A percentile compares a stretch with the other conserved stretches of the same genome.
These are phyloP conservation scores for Sicyos baderoa DNA, from an alignment of 306 rosid genomes.

Conservation along the genomic window DNA sequence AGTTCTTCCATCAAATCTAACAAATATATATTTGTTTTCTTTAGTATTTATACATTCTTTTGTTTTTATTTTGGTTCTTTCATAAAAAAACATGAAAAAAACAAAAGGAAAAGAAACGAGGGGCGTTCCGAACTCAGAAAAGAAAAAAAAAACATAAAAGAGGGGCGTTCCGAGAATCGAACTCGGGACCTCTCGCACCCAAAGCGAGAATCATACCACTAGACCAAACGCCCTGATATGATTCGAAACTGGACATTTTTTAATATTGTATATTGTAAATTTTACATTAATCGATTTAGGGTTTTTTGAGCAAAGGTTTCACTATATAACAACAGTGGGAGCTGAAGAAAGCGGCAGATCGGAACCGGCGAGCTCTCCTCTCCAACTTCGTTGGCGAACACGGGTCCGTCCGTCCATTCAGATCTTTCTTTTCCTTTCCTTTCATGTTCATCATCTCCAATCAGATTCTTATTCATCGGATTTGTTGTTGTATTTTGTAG, in stretches of 20 bases:
- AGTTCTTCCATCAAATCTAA: too few species aligned
- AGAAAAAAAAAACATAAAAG: too few species aligned
- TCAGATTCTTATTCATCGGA: neutral
- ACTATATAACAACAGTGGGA: neutral
- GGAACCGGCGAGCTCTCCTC: neutral
- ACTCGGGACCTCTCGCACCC: conserved; percentile 4
- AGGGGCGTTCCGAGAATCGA: neutral
- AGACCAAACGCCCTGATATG: neutral
- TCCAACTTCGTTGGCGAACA: neutral
- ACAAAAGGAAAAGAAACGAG: too few species aligned
- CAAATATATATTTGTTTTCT: too few species aligned
- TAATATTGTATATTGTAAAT: neutral
- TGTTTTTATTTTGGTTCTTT: too few species aligned
- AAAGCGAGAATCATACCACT: conserved; percentile 2
- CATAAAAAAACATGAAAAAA: too few species aligned
- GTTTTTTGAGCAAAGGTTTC: neutral
- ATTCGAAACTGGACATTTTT: too few species aligned
- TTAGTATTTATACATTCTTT: too few species aligned
- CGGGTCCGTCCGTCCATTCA: neutral
- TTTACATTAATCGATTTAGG: neutral
- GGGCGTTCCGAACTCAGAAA: too few species aligned
- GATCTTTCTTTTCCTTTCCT: neutral
- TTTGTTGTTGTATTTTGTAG: neutral
- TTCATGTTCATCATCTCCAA: neutral
- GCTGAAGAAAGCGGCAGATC: neutral